phyloP scores from a whole-genome alignment of 148 eudicot species.

The Suaeda aralocaspica region DNA sequence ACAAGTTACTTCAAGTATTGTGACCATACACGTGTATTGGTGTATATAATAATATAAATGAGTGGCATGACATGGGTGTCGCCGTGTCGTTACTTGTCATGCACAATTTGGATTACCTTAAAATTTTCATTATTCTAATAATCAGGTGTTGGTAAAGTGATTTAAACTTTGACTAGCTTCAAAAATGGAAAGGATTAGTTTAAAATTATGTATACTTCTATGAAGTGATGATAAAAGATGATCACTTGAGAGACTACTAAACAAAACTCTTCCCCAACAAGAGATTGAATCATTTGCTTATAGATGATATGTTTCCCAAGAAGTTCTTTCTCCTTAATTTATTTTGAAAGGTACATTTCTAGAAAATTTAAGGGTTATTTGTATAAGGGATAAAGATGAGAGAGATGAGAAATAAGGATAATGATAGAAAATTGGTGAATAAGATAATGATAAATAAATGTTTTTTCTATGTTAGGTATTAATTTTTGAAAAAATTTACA shows the following conservation, averaged over 20 bases:
- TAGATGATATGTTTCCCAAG: conserved; percentile 1
- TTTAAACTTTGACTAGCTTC: conserved; percentile 5
- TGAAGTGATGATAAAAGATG: not conserved
- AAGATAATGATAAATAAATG: too few relatives aligned
- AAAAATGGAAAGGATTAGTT: conserved; percentile 11
- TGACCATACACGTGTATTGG: conserved; percentile 4
- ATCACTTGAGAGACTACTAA: conserved; percentile 1
- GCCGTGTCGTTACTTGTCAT: not conserved
- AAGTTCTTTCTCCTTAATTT: not conserved
- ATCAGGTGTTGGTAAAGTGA: not conserved
- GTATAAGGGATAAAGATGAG: too few relatives aligned
- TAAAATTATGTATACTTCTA: not conserved
- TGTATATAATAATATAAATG: not conserved
- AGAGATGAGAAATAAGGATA: too few relatives aligned
- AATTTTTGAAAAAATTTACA: too few relatives aligned
- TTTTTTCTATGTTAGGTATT: too few relatives aligned
- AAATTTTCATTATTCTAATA: not conserved
- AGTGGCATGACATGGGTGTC: not conserved
- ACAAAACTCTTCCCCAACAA: not conserved
- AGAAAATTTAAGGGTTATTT: too few relatives aligned
- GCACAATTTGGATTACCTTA: not conserved
- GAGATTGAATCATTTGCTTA: conserved; percentile 13
- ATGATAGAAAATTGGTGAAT: too few relatives aligned
- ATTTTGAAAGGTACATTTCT: too few relatives aligned
- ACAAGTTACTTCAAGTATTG: not conserved